These are phyloP conservation scores for Penicillium bialowiezense DNA, from an alignment of 495 filamentous ascomycete species.

Conservation along the genomic window DNA sequence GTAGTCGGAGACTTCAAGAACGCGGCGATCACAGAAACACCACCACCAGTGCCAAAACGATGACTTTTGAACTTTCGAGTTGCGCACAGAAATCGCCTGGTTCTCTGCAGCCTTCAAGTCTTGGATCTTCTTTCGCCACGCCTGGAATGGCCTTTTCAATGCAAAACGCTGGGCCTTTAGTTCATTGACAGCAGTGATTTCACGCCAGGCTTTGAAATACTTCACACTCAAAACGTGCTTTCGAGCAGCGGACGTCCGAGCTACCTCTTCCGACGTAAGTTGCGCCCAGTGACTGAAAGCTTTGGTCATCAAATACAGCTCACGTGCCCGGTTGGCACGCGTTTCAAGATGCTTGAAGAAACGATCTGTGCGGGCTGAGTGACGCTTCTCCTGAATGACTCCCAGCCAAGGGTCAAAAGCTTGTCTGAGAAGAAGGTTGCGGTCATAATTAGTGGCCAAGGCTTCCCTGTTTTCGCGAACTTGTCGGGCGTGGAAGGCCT, in stretches of 20 bases:
- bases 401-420: conserved; percentile 58
- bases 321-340: conserved; percentile 58
- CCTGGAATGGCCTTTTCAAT: conserved; percentile 52
- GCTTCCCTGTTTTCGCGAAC: conserved; percentile 44
- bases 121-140: conserved; percentile 50
- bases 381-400: conserved; percentile 46
- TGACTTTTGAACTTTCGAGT: conserved; percentile 41
- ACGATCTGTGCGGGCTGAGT: conserved; percentile 50
- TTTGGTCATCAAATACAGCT: conserved; percentile 65
- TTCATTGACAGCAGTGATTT: conserved; percentile 68
- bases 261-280: conserved; percentile 56
- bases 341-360: conserved; percentile 61
- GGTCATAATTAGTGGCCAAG: conserved; percentile 52
- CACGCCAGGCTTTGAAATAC: conserved; percentile 76
- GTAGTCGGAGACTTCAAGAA: conserved; percentile 50
- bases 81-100: conserved; percentile 42
- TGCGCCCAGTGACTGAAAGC: conserved; percentile 75
- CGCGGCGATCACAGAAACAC: conserved; percentile 50
- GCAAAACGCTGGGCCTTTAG: conserved; percentile 63
- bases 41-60: conserved; percentile 58
- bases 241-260: conserved; percentile 58
- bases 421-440: conserved; percentile 49
- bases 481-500: conserved; percentile 43
- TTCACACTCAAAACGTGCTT: conserved; percentile 66
- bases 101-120: conserved; percentile 30